Evolutionary conservation across 2,329 filamentous ascomycete species (phyloP).

Genomic region (Periconia digitata): DNA sequence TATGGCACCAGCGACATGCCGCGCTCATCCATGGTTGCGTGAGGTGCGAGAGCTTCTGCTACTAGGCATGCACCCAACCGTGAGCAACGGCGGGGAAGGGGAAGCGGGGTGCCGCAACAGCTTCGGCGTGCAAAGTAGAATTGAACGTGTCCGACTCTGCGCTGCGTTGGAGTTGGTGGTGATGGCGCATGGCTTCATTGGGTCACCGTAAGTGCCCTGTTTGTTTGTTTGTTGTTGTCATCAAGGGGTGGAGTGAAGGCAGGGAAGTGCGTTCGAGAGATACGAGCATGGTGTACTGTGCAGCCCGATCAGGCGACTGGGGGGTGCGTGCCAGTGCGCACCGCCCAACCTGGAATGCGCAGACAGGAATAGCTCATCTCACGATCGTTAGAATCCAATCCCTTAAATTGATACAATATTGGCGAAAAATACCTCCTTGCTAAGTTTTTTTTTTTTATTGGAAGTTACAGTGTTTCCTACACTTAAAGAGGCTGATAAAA

Average conservation of each 20-base stretch:
- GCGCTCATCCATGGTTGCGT: constrained; percentile 30
- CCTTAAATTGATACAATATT: no score
- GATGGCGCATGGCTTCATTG: not conserved
- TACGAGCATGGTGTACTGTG: no score
- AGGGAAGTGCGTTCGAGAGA: not conserved
- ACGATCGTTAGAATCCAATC: no score
- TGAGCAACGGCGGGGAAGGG: not conserved
- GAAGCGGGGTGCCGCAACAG: not conserved
- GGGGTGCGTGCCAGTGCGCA: not conserved
- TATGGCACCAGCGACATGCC: constrained; percentile 74
- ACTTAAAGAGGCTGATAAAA: no score
- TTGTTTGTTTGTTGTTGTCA: not conserved
- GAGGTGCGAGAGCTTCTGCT: not conserved
- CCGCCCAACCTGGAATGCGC: no score
- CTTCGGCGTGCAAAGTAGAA: not conserved
- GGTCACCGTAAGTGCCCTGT: not conserved
- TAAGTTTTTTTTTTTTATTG: no score
- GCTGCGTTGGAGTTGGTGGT: not conserved
- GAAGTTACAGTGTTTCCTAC: no score
- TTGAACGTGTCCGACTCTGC: not conserved
- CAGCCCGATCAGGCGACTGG: not conserved
- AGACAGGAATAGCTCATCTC: no score
- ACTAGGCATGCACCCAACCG: not conserved
- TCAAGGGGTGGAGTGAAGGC: not conserved
- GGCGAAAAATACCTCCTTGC: no score